A percentile compares a stretch with the other conserved stretches of the same genome.
phyloP scores from a whole-genome alignment of 2,329 filamentous ascomycete species.

The Xylaria sp. region DNA sequence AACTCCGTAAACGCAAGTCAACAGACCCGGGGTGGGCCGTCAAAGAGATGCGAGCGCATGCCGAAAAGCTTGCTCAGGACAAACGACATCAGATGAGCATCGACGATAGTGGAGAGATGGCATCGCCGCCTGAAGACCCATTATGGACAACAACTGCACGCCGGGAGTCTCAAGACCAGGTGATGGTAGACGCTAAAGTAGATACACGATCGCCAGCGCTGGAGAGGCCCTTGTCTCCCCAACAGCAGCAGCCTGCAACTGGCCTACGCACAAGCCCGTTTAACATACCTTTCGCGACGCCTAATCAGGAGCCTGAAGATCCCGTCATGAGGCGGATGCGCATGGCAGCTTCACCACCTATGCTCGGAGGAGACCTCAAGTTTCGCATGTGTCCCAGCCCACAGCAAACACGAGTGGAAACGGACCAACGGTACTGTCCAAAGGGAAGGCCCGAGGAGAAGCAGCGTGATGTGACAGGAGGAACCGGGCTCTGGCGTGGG shows the following conservation, averaged over 20 bases:
- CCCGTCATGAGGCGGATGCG: conserved; percentile 50
- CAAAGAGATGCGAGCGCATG: conserved; percentile 78
- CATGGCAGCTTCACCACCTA: conserved; percentile 70
- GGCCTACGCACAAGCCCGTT: conserved; percentile 46
- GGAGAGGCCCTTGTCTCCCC: conserved; percentile 26
- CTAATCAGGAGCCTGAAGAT: conserved; percentile 43
- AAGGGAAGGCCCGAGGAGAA: conserved; percentile 48
- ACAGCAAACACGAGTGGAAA: conserved; percentile 81
- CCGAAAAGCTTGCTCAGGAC: conserved; percentile 62
- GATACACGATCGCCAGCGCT: conserved; percentile 24
- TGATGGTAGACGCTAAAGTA: conserved; percentile 26
- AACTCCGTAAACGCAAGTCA: conserved; percentile 57
- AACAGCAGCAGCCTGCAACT: conserved; percentile 41
- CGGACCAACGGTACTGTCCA: conserved; percentile 63
- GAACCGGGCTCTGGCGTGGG: conserved; percentile 75
- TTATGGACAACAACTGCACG: conserved; percentile 36
- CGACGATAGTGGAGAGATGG: conserved; percentile 39
- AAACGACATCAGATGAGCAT: conserved; percentile 43
- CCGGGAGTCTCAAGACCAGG: conserved; percentile 32
- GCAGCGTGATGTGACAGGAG: conserved; percentile 59
- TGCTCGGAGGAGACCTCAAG: conserved; percentile 80
- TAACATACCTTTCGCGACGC: conserved; percentile 48
- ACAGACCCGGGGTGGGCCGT: conserved; percentile 74
- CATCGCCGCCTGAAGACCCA: conserved; percentile 33
- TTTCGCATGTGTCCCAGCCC: conserved; percentile 85